Conservation (phyloP, 2,329 filamentous ascomycete genomes). For the Penicillium sp. region DNA sequence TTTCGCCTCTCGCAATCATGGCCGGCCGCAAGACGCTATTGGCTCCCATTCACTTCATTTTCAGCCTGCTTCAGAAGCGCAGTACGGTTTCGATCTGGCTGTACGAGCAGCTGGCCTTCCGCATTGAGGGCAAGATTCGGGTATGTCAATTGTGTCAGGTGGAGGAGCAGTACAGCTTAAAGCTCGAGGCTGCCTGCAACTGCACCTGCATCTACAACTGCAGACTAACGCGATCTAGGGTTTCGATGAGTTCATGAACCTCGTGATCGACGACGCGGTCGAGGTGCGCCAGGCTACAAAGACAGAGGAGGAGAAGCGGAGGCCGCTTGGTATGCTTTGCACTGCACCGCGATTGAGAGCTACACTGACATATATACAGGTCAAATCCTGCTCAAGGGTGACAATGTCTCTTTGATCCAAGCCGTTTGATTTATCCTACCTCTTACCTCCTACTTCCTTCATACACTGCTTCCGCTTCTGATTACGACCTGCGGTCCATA, state of each 20-base stretch:
- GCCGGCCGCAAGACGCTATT: conserved; percentile 70
- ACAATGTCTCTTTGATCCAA: conserved; percentile 84
- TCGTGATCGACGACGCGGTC: conserved; percentile 92
- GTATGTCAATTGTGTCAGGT: conserved; percentile 61
- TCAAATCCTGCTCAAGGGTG: conserved; percentile 84
- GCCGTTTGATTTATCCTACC: conserved; percentile 40
- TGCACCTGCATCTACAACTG: neutral
- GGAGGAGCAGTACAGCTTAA: neutral
- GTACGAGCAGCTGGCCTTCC: conserved; percentile 90
- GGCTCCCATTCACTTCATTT: conserved; percentile 85
- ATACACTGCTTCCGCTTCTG: conserved; percentile 2
- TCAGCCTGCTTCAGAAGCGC: conserved; percentile 85
- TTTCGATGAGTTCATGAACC: conserved; percentile 99
- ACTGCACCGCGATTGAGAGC: too few relatives aligned
- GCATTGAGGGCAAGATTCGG: conserved; percentile 95
- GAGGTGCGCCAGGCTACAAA: conserved; percentile 88
- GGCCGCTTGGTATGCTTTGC: conserved; percentile 76
- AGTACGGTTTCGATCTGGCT: conserved; percentile 93
- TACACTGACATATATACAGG: conserved; percentile 52
- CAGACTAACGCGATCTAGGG: conserved; percentile 62
- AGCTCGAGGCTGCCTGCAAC: conserved; percentile 4
- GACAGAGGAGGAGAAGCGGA: conserved; percentile 76
- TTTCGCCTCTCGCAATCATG: conserved; percentile 42
- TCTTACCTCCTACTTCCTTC: conserved; percentile 20
- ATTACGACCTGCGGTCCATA: conserved; percentile 36